Evolutionary conservation across 148 eudicot genomes (phyloP), one percentile per base, ranked within the genome.

Genomic region (Hydrangea macrophylla): DNA sequence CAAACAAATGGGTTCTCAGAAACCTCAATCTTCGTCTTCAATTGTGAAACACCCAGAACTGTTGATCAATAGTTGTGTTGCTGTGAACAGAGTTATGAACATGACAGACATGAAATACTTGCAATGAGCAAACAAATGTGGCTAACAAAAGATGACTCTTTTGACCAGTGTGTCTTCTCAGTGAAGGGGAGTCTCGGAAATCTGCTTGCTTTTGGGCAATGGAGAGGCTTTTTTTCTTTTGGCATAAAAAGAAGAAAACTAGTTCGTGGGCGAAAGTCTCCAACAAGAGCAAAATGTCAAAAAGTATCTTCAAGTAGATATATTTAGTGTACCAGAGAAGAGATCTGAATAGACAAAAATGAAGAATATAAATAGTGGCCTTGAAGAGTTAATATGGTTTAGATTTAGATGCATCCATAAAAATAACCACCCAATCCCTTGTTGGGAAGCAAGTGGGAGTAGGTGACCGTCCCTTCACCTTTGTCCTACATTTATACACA

Each of bases 361-460:
- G 24, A 58, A 30, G 66, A 59, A 27, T 48, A 48, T 26, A 5
- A 45, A 30, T 51, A 35, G 48, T 53, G 59, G 37, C 48, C 9
- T 64, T 8, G 61, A 57, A 53, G 42, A 48, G 51, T 33, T n/a
- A 32, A 65, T 54, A 30, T 15, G 17, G 60, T 58, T 40, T 39
- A 36, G 25, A 22, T 60, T n/a, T n/a, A 15, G 1, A 55, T 39
- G 28, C 18, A 40, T 11, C 18, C 24, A 42, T 48, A 6, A 22
- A 45, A 58, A 32, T 22, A 74, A 60, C 57, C 54, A 56, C 61
- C 60, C 68, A 9, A 61, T 39, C 27, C 72, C 79, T 74, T 79
- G 90, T 78, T 76, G 80, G 75, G 67, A 79, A 76, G 81, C 76
- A 71, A 83, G 87, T 84, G 86, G 83, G 85, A 73, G 85, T 78